Evolutionary conservation across 495 filamentous ascomycete genomes (phyloP).

Genomic region (Saxophila tyrrhenica): DNA sequence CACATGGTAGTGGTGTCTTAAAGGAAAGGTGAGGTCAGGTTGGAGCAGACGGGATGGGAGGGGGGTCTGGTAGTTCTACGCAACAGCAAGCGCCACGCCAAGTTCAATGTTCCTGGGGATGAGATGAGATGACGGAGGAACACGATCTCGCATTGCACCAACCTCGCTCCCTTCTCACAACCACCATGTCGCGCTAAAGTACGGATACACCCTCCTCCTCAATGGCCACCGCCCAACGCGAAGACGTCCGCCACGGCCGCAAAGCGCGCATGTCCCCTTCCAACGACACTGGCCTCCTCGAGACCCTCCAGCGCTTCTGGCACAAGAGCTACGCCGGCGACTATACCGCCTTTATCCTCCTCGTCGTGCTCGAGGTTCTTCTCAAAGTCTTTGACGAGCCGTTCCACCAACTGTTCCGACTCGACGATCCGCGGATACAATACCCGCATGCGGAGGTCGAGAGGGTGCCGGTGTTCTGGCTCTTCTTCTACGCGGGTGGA

Average conservation of each 20-base stretch:
- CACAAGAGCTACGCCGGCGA: slow-evolving; percentile 68
- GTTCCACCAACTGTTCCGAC: slow-evolving; percentile 77
- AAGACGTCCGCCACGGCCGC: slow-evolving; percentile 1
- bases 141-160: too few relatives aligned
- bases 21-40: too few relatives aligned
- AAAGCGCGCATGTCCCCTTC: background rate
- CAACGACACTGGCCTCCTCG: background rate
- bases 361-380: slow-evolving; percentile 55
- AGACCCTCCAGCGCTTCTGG: slow-evolving; percentile 4
- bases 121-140: too few relatives aligned
- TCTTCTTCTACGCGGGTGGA: slow-evolving; percentile 63
- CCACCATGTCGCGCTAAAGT: background rate
- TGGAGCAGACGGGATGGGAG: too few relatives aligned
- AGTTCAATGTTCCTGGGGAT: too few relatives aligned
- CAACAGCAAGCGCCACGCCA: too few relatives aligned
- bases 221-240: background rate
- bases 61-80: too few relatives aligned
- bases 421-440: slow-evolving; percentile 72
- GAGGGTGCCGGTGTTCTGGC: slow-evolving; percentile 64
- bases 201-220: background rate
- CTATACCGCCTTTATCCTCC: slow-evolving; percentile 63
- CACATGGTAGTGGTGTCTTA: too few relatives aligned
- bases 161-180: too few relatives aligned
- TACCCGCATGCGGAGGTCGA: slow-evolving; percentile 80
- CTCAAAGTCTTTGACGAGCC: slow-evolving; percentile 64